phyloP scores from a whole-genome alignment of 805 yeast genomes.

The Saccharomycopsis javanensis region DNA sequence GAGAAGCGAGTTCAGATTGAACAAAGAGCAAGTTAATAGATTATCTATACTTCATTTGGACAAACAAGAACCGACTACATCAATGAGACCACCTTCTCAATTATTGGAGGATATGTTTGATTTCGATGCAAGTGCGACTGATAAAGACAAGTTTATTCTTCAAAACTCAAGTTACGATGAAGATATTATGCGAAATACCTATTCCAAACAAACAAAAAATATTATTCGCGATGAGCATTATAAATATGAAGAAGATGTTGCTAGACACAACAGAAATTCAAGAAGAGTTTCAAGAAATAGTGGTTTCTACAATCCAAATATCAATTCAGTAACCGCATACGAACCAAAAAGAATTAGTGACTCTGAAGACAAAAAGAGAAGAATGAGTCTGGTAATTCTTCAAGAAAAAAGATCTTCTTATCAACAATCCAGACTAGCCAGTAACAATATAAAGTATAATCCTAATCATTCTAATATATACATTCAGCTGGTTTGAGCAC shows the following conservation, averaged over 20 bases:
- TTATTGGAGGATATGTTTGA: constrained; percentile 5
- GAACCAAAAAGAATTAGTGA: not conserved
- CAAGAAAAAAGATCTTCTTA: not conserved
- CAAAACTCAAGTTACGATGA: too few species aligned
- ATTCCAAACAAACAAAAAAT: too few species aligned
- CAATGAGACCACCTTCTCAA: constrained; percentile 5
- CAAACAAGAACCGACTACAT: not conserved
- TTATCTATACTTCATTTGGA: not conserved
- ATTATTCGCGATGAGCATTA: not conserved
- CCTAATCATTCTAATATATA: not conserved
- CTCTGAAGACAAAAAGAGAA: not conserved
- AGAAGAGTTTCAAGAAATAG: not conserved
- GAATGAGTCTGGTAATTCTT: not conserved
- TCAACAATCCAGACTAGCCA: not conserved
- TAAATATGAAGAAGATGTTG: not conserved
- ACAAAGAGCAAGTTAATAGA: not conserved
- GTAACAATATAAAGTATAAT: not conserved
- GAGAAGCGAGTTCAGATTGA: not conserved
- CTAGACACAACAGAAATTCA: not conserved
- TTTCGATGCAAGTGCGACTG: not conserved
- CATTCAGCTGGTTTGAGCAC: not conserved
- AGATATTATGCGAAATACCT: too few species aligned
- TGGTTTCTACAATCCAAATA: not conserved
- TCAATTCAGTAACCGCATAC: not conserved
- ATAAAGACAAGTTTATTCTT: too few species aligned